Evolutionary conservation across 192 early-diverging fungal species (phyloP), one percentile per base, ranked within the genome.

Genomic region (Coemansia sp.): DNA sequence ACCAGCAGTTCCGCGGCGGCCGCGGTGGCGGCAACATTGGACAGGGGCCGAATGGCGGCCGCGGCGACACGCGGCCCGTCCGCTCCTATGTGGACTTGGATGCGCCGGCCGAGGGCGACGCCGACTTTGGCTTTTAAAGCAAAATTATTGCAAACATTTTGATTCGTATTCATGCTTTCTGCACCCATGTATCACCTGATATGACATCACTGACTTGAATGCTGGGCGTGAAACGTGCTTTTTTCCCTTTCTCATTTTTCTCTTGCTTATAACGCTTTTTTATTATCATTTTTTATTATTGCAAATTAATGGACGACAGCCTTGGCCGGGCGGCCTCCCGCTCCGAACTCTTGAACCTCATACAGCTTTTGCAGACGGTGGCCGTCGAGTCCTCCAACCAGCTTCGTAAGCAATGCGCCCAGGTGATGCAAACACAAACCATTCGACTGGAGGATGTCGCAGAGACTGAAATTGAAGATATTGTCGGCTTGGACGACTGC

Each of bases 31-130:
- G 10, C 50, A 50, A 36, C 63, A 56, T 37, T 21, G 71, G 58
- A 11, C 64, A 58, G 22, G 53, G 43, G 9, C 53, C 60, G 1
- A 32, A 26, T 22, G 44, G 53, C 29, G 65, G 63, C 14, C 67
- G 65, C 32, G 43, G 66, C 21, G 90, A 91, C 62, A 90, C 91
- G 36, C 85, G 93, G 10, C 84, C 87, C 42, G 83, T 95, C 44
- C 89, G 90, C 58, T 90, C 86, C 18, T 95, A 95, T 60, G 87
- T 91, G 36, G 93, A 95, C 63, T 72, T 95, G 32, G 93, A 95
- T 75, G 90, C 89, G 38, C 92, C 93, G 4, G 89, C 87, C 19
- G 90, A 90, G 44, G 87, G 85, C 21, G 88, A 86, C 37, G 79
- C 86, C 53, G 88, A 91, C 55, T 74, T 72, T 75, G 78, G 78